Conservation (phyloP, 1,139 yeast species). For the Martiniozyma asiatica region DNA sequence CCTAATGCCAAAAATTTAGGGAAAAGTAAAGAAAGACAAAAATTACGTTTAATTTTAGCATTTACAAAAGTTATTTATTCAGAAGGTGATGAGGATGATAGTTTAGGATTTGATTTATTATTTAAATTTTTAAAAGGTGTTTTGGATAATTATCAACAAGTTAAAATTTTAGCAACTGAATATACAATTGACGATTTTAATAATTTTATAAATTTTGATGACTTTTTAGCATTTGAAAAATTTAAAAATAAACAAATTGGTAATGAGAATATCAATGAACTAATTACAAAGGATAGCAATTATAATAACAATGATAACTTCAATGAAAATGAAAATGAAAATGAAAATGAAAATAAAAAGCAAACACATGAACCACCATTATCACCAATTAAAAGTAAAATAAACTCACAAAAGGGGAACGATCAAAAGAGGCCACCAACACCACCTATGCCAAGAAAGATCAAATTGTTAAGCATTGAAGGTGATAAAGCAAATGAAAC, state of each 20-base stretch:
- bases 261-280: conserved; percentile 5
- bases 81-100: conserved; percentile 15
- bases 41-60: conserved; percentile 18
- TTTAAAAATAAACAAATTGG: conserved; percentile 12
- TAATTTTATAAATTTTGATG: conserved; percentile 16
- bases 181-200: conserved; percentile 14
- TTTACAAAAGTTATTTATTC: conserved; percentile 21
- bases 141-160: conserved; percentile 13
- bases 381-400: conserved; percentile 8
- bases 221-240: conserved; percentile 17
- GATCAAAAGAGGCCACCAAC: conserved; percentile 3
- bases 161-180: conserved; percentile 11
- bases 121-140: conserved; percentile 18
- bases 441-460: conserved; percentile 10
- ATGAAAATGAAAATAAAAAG: too few relatives aligned
- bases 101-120: conserved; percentile 19
- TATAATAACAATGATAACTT: not conserved
- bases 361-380: not conserved
- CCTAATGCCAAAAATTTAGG: conserved; percentile 14
- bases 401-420: not conserved
- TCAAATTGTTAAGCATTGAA: conserved; percentile 5
- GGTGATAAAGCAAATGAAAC: conserved; percentile 1
- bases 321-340: too few relatives aligned
- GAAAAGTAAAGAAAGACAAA: conserved; percentile 17
- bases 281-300: conserved; percentile 1